Evolutionary conservation across 805 yeast genomes (phyloP), one percentile per base, ranked within the genome.

Genomic region (Candida golubevii): DNA sequence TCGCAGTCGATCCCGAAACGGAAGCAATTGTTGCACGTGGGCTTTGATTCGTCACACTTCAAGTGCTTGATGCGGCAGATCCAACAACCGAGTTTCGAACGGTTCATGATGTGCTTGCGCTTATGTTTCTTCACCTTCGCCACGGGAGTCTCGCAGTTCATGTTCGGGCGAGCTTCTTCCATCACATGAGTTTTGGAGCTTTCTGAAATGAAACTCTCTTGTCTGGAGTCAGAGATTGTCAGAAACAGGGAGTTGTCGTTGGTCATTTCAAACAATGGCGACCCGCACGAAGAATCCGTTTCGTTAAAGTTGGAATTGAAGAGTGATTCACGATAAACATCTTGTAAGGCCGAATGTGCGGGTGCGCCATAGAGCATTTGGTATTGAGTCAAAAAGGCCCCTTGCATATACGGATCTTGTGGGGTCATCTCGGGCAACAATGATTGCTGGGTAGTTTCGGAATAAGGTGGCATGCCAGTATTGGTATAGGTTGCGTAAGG

Each of bases 61-160:
- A 71, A 60, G 49, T 71, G 76, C 49, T 69, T 69, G 46, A 71
- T 71, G 43, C 76, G 57, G 48, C 76, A 71, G 42, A 71, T 67
- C 76, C 76, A 71, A 47, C 76, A 71, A 7, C 76, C 76, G 30
- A 59, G 64, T 46, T 67, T 67, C 3, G 73, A 67, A 37, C 75
- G 55, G 2, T 73, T 74, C 45, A 68, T 58, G 23, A 66, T 50
- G 43, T 73, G 62, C 44, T 69, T 59, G 31, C 75, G 56, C 12
- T 71, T 70, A 44, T 67, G 57, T 48, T 67, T 68, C 45, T 67
- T 69, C 5, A n/a, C 23, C 3, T 34, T 13, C 14, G 15, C 9
- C 13, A 8, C 13, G 2, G 34, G 34, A 3, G 23, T 18, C 4
- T 18, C 23, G 23, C 23, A 18, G 23, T 18, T 18, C 4, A 18